Evolutionary conservation across 176 grass and related monocot genomes (phyloP).

Genomic region (Pontederia paniculata): DNA sequence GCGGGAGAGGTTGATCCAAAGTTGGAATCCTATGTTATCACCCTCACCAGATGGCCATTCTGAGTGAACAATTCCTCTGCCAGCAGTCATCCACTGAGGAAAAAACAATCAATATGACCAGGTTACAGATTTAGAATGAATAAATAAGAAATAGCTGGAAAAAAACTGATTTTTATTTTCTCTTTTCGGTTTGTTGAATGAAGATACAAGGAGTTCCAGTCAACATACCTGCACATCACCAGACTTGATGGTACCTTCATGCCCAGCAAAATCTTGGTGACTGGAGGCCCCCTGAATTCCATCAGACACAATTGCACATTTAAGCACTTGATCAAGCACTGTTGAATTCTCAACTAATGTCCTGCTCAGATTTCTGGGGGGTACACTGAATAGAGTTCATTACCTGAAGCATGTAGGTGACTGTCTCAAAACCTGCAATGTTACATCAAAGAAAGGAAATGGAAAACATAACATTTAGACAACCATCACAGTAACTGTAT

Average conservation of each 20-base stretch:
- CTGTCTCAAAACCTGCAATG: conserved; percentile 9
- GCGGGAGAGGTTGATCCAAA: conserved; percentile 87
- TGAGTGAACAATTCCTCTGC: conserved; percentile 68
- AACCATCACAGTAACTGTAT: too few relatives aligned
- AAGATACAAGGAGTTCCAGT: not conserved
- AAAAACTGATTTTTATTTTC: too few relatives aligned
- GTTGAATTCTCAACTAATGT: not conserved
- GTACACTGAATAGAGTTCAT: not conserved
- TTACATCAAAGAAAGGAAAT: not conserved
- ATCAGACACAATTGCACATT: not conserved
- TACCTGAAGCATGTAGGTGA: conserved; percentile 13
- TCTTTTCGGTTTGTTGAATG: not conserved
- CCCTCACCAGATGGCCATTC: conserved; percentile 58
- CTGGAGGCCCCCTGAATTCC: conserved; percentile 51
- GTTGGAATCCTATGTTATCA: conserved; percentile 68
- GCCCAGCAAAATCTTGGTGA: conserved; percentile 78
- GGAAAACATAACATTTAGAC: too few relatives aligned
- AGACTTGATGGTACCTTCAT: conserved; percentile 58
- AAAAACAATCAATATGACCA: not conserved
- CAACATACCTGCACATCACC: conserved; percentile 63
- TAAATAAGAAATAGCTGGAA: not conserved
- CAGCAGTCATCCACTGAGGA: conserved; percentile 79
- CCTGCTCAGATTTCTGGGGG: too few relatives aligned
- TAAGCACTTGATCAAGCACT: not conserved
- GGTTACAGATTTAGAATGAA: not conserved